Conservation (phyloP, 169 alveolate species). For the Plasmodium blacklocki region DNA sequence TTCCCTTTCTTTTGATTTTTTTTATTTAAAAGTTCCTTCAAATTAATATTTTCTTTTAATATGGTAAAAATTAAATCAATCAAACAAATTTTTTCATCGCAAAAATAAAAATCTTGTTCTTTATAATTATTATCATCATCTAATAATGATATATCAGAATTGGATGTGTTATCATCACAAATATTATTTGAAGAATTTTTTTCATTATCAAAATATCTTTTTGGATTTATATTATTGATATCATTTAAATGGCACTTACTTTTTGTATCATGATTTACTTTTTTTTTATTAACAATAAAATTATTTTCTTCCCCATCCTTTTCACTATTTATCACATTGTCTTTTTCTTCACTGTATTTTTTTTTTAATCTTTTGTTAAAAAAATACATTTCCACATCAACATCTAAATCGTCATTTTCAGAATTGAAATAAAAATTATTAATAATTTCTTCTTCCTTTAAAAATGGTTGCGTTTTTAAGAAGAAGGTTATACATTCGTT, state of each 20-base stretch:
- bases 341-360: constrained; percentile 15
- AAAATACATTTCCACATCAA: constrained; percentile 75
- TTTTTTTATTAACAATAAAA: neutral
- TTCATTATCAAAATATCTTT: neutral
- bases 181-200: neutral
- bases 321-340: neutral
- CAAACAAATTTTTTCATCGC: constrained; percentile 10
- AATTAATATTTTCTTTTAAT: constrained; percentile 26
- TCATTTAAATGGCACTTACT: neutral
- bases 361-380: constrained; percentile 53
- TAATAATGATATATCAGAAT: constrained; percentile 1
- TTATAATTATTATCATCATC: constrained; percentile 7
- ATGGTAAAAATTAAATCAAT: constrained; percentile 13
- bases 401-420: constrained; percentile 39
- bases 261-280: neutral
- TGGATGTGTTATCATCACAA: neutral
- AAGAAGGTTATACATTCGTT: constrained; percentile 38
- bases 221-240: neutral
- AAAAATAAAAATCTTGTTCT: constrained; percentile 7
- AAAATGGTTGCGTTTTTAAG: constrained; percentile 28
- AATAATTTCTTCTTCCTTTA: constrained; percentile 24
- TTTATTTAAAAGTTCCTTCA: neutral
- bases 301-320: neutral
- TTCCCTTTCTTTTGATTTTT: neutral
- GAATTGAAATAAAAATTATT: constrained; percentile 8